Conservation (phyloP, 352 stramenopile genomes). For the Phytophthora boehmeriae region DNA sequence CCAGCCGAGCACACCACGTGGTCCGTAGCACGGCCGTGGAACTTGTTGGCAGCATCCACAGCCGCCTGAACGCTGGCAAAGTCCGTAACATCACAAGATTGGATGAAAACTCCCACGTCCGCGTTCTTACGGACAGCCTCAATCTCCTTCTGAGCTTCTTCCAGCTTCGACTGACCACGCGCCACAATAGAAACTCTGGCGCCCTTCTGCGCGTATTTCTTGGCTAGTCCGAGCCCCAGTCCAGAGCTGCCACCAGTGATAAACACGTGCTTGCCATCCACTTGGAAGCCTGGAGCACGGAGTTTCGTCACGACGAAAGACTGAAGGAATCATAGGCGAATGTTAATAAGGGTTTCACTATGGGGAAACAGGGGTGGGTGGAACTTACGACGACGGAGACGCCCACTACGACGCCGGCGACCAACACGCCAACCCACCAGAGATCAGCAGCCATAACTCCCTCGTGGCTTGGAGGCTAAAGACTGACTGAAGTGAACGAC, state of each 20-base stretch:
- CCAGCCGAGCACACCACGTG: slow-evolving; percentile 78
- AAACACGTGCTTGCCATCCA: slow-evolving; percentile 84
- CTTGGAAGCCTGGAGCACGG: slow-evolving; percentile 65
- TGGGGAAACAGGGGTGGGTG: neutral
- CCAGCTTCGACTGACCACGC: slow-evolving; percentile 60
- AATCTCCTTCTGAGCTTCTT: slow-evolving; percentile 68
- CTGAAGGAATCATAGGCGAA: slow-evolving; percentile 27
- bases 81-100: slow-evolving; percentile 78
- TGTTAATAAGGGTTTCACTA: slow-evolving; percentile 2
- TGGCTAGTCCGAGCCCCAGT: slow-evolving; percentile 69
- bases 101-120: slow-evolving; percentile 56
- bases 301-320: slow-evolving; percentile 72
- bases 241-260: slow-evolving; percentile 77
- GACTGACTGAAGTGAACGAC: no score
- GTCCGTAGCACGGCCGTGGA: slow-evolving; percentile 70
- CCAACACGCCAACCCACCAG: slow-evolving; percentile 53
- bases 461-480: no score
- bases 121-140: slow-evolving; percentile 43
- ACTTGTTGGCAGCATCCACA: slow-evolving; percentile 68
- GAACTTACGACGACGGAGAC: slow-evolving; percentile 55
- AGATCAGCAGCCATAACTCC: slow-evolving; percentile 40
- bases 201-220: slow-evolving; percentile 69
- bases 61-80: slow-evolving; percentile 62
- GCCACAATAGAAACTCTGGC: slow-evolving; percentile 81
- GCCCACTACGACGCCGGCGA: slow-evolving; percentile 50